Conservation (phyloP, 495 filamentous ascomycete species). For the Cladorrhinum samala region DNA sequence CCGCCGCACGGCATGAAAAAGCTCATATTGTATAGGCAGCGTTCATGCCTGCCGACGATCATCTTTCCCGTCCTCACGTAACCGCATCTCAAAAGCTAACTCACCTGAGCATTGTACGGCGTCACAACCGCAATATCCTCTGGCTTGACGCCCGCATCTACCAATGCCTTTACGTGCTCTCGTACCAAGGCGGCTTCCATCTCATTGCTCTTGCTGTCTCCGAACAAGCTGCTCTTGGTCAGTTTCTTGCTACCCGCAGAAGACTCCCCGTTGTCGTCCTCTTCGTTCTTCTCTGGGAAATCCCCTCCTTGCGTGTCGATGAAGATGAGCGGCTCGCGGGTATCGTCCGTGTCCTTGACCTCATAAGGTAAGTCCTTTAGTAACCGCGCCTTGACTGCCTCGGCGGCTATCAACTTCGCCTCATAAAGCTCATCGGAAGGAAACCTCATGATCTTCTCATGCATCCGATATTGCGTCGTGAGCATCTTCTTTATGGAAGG, state of each 20-base stretch:
- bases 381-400: conserved; percentile 65
- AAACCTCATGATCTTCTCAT: conserved; percentile 89
- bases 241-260: conserved; percentile 17
- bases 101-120: conserved; percentile 89
- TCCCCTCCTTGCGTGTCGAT: conserved; percentile 95
- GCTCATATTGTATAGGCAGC: neutral
- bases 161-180: conserved; percentile 64
- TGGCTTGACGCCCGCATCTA: conserved; percentile 69
- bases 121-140: conserved; percentile 91
- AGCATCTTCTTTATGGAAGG: conserved; percentile 83
- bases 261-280: conserved; percentile 16
- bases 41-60: conserved; percentile 2
- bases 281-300: conserved; percentile 51
- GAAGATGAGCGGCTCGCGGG: conserved; percentile 80
- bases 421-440: conserved; percentile 88
- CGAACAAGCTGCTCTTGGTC: conserved; percentile 45
- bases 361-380: conserved; percentile 73
- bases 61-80: no score
- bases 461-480: conserved; percentile 99
- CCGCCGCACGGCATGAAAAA: conserved; percentile 11
- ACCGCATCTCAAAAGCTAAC: conserved; percentile 9
- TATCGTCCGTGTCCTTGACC: conserved; percentile 80
- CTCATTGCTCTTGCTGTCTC: conserved; percentile 90
- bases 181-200: conserved; percentile 79
- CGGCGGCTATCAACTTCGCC: conserved; percentile 67